These are phyloP conservation scores for Hypomyces rosellus DNA, from an alignment of 2,329 filamentous ascomycete species.

Conservation along the genomic window DNA sequence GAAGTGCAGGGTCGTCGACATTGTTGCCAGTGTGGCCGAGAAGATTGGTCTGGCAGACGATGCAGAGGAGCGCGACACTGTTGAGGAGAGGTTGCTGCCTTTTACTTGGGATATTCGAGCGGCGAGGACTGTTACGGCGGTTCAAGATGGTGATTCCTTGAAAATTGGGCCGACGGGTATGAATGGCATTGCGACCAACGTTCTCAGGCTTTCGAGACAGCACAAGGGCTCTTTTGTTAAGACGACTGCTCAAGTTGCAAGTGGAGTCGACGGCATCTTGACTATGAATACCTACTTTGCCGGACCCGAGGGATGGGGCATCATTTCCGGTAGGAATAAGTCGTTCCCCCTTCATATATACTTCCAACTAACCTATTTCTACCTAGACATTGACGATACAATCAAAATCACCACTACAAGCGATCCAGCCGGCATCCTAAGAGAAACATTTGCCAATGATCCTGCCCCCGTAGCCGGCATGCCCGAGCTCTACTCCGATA, in stretches of 20 bases:
- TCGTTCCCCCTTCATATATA: not conserved
- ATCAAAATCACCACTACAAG: constrained; percentile 87
- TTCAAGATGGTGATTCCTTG: constrained; percentile 44
- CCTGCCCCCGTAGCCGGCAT: constrained; percentile 70
- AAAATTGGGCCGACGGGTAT: constrained; percentile 63
- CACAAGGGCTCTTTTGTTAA: constrained; percentile 41
- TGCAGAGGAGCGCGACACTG: constrained; percentile 50
- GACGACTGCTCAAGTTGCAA: constrained; percentile 44
- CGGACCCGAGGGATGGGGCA: constrained; percentile 70
- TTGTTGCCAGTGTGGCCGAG: constrained; percentile 64
- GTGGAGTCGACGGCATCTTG: constrained; percentile 47
- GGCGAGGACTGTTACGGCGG: constrained; percentile 59
- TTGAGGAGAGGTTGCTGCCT: constrained; percentile 64
- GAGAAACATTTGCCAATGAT: constrained; percentile 74
- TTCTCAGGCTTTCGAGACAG: constrained; percentile 40
- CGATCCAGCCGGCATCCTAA: constrained; percentile 72
- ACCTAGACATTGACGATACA: constrained; percentile 83
- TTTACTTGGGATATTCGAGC: constrained; percentile 74
- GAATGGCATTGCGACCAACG: constrained; percentile 65
- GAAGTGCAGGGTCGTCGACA: constrained; percentile 58
- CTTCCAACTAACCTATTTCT: not conserved
- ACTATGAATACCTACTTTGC: constrained; percentile 69
- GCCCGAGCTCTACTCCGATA: constrained; percentile 71
- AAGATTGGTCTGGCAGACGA: constrained; percentile 60
- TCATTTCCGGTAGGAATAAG: constrained; percentile 59